A percentile compares a stretch with the other conserved stretches of the same genome.
These are phyloP conservation scores for Halenospora varia DNA, from an alignment of 495 filamentous ascomycete genomes.

Conservation along the genomic window DNA sequence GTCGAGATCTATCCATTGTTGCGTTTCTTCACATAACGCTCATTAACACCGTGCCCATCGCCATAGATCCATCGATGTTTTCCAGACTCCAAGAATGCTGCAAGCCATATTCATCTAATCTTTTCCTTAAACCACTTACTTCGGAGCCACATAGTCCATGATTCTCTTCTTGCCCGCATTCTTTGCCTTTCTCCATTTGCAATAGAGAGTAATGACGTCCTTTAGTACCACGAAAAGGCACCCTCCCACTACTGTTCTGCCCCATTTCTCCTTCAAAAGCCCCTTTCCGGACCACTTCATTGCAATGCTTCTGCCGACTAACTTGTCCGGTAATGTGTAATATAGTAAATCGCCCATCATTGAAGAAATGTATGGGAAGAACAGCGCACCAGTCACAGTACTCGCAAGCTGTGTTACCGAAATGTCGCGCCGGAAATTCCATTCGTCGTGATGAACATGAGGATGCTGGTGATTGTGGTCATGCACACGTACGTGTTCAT, in stretches of 20 bases:
- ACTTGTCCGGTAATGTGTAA: slow-evolving; percentile 51
- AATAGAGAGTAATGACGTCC: slow-evolving; percentile 64
- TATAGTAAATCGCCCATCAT: slow-evolving; percentile 39
- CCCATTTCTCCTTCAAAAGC: slow-evolving; percentile 61
- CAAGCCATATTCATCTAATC: too few species aligned
- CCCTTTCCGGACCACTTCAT: slow-evolving; percentile 34
- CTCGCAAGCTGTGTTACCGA: slow-evolving; percentile 45
- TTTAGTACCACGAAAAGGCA: slow-evolving; percentile 68
- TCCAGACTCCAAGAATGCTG: too few species aligned
- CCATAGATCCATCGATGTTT: too few species aligned
- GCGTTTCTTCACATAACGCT: too few species aligned
- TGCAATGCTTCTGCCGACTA: slow-evolving; percentile 32
- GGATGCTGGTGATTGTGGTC: slow-evolving; percentile 21
- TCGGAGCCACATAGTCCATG: too few species aligned
- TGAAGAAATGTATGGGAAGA: slow-evolving; percentile 37
- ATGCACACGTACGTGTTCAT: too few species aligned
- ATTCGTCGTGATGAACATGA: slow-evolving; percentile 4
- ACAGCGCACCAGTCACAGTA: slow-evolving; percentile 37
- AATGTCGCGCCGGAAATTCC: slow-evolving; percentile 19
- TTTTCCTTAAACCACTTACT: too few species aligned
- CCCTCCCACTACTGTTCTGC: slow-evolving; percentile 63
- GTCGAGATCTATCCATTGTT: too few species aligned
- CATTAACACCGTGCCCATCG: too few species aligned
- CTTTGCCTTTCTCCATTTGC: slow-evolving; percentile 62
- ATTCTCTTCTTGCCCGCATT: slow-evolving; percentile 60